A percentile compares a stretch with the other conserved stretches of the same genome.
Conservation (phyloP, 805 yeast genomes). For the Sungouiozyma intestinalis region DNA sequence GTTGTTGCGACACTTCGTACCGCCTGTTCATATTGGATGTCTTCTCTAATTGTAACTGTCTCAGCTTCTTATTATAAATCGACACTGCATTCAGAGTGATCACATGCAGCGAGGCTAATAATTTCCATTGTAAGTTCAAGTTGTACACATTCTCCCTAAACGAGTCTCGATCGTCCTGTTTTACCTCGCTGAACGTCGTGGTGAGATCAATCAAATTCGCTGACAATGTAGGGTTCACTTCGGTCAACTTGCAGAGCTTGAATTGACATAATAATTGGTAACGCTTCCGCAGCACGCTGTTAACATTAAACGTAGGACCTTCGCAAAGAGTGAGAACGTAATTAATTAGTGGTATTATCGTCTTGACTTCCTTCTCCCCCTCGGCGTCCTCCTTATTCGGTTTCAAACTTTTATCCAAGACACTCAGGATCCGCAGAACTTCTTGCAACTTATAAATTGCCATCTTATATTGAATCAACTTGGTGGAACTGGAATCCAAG, state of each 20-base stretch:
- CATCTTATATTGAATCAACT: conserved; percentile 48
- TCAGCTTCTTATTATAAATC: conserved; percentile 24
- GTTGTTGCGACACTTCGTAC: conserved; percentile 22
- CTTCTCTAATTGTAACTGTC: conserved; percentile 24
- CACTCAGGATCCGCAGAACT: conserved; percentile 28
- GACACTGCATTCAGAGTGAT: conserved; percentile 21
- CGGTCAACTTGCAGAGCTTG: conserved; percentile 18
- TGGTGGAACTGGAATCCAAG: conserved; percentile 43
- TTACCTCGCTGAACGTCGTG: conserved; percentile 11
- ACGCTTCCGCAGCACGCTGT: conserved; percentile 32
- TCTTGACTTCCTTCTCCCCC: conserved; percentile 5
- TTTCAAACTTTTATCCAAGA: conserved; percentile 19
- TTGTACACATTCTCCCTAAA: conserved; percentile 18
- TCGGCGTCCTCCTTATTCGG: conserved; percentile 8
- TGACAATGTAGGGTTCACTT: conserved; percentile 12
- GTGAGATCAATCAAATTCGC: conserved; percentile 14
- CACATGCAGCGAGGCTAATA: conserved; percentile 15
- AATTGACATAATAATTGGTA: conserved; percentile 28
- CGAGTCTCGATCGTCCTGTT: conserved; percentile 4
- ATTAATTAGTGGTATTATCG: conserved; percentile 28
- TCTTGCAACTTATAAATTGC: conserved; percentile 38
- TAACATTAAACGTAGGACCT: conserved; percentile 34
- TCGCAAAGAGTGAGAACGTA: conserved; percentile 28
- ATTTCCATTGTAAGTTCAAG: conserved; percentile 18
- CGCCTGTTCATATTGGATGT: conserved; percentile 19